Evolutionary conservation across 768 basidiomycete genomes (phyloP), one percentile per base, ranked within the genome.

Genomic region (Lactarius indigo): DNA sequence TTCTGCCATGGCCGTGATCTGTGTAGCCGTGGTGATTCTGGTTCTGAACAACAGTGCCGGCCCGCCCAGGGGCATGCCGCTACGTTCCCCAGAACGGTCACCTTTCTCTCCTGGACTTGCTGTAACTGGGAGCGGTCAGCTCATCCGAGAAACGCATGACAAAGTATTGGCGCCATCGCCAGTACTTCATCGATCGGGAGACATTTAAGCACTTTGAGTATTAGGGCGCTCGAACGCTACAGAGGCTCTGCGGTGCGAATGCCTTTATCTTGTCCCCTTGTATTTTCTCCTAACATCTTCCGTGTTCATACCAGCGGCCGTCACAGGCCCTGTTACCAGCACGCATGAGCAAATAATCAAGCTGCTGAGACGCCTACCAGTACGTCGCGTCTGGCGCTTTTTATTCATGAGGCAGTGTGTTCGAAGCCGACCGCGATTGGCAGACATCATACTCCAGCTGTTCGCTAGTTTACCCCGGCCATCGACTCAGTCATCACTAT

Each of bases 361-460:
- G 69, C 74, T 94, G 64, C 79, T 94, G 83, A 84, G 28, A 41
- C 26, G 6, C 52, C 55, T 5, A 23, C 28, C 2, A 20, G 65
- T 66, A 39, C 17, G 63, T 31, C 9, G 7, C 23, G 2, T 26
- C 59, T 15, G 7, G 20, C 30, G 10, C 39, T 39, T 63, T n/a
- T 50, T 64, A 61, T 10, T 59, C 62, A 8, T 31, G 56, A 42
- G 63, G 28, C 71, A 56, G 31, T 52, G 57, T 33, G 5, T 42
- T 42, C 20, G 18, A 50, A 83, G 85, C 77, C 54, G 83, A 87
- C 57, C 82, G 81, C 9, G 96, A 68, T 83, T 96, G 56, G 77
- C 84, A 15, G 85, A 90, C n/a, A 90, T 96, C n/a, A 89, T 96
- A 59, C 86, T 94, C 47, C 89, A 94, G 72, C 87, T 96, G 37